These are phyloP conservation scores for Hebeloma cylindrosporum DNA, from an alignment of 768 basidiomycete genomes.

Conservation along the genomic window DNA sequence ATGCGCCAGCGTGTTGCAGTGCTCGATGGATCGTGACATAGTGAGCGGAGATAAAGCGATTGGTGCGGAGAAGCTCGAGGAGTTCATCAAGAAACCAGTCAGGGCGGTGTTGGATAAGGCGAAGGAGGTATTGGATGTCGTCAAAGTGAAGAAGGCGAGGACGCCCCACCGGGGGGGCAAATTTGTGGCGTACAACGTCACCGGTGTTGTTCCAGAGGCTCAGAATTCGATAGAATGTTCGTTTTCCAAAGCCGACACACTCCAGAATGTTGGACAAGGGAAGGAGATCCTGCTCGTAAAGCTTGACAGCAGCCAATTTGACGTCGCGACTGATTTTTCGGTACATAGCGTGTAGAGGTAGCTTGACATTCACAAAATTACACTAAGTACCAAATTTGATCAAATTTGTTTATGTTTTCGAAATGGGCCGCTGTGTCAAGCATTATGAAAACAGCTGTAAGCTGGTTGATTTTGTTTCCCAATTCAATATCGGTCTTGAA, in stretches of 20 bases:
- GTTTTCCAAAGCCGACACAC: slow-evolving; percentile 20
- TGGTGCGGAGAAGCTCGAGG: slow-evolving; percentile 21
- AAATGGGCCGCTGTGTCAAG: too few relatives aligned
- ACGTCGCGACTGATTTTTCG: slow-evolving; percentile 18
- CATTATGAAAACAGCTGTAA: too few relatives aligned
- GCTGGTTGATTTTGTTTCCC: too few relatives aligned
- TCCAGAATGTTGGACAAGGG: slow-evolving; percentile 22
- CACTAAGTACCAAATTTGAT: background rate
- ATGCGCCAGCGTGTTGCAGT: slow-evolving; percentile 26
- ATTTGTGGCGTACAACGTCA: slow-evolving; percentile 22
- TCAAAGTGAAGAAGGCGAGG: slow-evolving; percentile 16
- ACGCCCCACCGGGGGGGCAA: slow-evolving; percentile 10
- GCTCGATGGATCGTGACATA: slow-evolving; percentile 31
- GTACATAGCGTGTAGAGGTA: slow-evolving; percentile 2
- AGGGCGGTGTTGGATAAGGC: slow-evolving; percentile 22
- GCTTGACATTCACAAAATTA: background rate
- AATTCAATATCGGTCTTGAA: too few relatives aligned
- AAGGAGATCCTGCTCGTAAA: slow-evolving; percentile 21
- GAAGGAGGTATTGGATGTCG: slow-evolving; percentile 26
- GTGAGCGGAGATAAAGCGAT: slow-evolving; percentile 34
- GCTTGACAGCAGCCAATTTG: slow-evolving; percentile 23
- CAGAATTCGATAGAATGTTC: slow-evolving; percentile 24
- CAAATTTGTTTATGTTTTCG: too few relatives aligned
- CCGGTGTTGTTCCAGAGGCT: slow-evolving; percentile 28
- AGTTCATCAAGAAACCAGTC: slow-evolving; percentile 38